Evolutionary conservation across 257 asterid species (phyloP).

Genomic region (Primulina eburnea): DNA sequence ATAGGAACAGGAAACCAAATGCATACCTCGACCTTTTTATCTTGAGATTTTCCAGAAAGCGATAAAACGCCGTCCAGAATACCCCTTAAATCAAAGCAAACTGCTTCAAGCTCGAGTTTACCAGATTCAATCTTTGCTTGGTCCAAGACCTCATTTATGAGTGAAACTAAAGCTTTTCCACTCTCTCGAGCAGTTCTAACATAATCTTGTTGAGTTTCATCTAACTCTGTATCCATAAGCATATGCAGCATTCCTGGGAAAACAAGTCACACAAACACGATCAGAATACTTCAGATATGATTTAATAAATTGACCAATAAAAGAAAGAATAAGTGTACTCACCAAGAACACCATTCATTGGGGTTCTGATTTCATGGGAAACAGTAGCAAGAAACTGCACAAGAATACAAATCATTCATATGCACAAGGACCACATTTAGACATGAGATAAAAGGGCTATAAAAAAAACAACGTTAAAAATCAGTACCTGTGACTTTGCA

Average conservation of each 20-base stretch:
- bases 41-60: conserved; percentile 82
- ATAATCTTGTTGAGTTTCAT: conserved; percentile 93
- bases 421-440: conserved; percentile 15
- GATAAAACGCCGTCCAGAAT: conserved; percentile 45
- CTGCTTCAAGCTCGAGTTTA: conserved; percentile 91
- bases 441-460: neutral
- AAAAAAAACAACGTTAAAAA: conserved; percentile 8
- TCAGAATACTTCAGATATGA: conserved; percentile 3
- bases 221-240: conserved; percentile 93
- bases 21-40: conserved; percentile 82
- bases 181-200: conserved; percentile 97
- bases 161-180: conserved; percentile 97
- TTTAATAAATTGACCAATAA: conserved; percentile 4
- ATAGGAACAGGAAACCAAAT: conserved; percentile 4
- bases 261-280: conserved; percentile 11
- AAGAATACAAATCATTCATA: conserved; percentile 25
- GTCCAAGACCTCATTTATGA: conserved; percentile 91
- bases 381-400: conserved; percentile 98
- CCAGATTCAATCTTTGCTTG: conserved; percentile 99
- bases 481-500: conserved; percentile 82
- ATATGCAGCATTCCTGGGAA: conserved; percentile 88
- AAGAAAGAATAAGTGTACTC: conserved; percentile 27
- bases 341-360: conserved; percentile 99
- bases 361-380: conserved; percentile 99
- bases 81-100: conserved; percentile 39